Base-by-base conservation (phyloP, 139 green algal species). In the Haematococcus lacustris region DNA sequence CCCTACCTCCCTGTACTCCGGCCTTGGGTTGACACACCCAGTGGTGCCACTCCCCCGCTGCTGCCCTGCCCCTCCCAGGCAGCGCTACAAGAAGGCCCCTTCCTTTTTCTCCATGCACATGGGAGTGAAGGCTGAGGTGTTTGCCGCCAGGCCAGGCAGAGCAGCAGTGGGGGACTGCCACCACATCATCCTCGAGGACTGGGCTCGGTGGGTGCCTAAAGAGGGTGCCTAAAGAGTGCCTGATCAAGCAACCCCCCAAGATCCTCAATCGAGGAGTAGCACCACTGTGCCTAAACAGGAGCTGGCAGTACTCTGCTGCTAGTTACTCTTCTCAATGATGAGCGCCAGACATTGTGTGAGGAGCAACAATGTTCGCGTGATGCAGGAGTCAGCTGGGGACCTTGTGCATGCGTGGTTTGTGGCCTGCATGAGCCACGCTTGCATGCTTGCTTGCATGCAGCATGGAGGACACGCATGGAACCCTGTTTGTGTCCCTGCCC, bases 171-270 rank as follows among this genome's bases (percentile, higher is more conserved):
- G 50, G 35, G 85, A 97, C 73, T 92, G 88, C 74, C 92, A 97
- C 76, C 94, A 98, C 75, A 95, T 98, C 64, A 77, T 98, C 43
- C 71, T 98, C 32, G 94, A 98, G 83, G 87, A 93, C 53, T 98
- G 93, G 93, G 72, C 64, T 2, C 86, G 79, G 61, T 73, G 38
- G 69, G 70, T 33, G 17, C 23, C 26, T 33, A 65, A 65, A 65
- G 25, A n/a, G 23, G 17, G 57, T 13, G 32, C 6, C 23, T 33
- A 30, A 33, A 37, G 57, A 30, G 47, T 28, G 13, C 13, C 47
- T 57, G 47, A 13, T 28, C 47, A 57, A 28, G 47, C 21, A 57
- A 57, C 47, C 21, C 13, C 47, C 21, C 47, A 57, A 57, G 13
- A 21, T 13, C 47, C 13, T 28, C 13, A 57, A 57, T 21, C 43